Evolutionary conservation across 108 stramenopile genomes (phyloP).

Genomic region (Nannochloropsis salina): DNA sequence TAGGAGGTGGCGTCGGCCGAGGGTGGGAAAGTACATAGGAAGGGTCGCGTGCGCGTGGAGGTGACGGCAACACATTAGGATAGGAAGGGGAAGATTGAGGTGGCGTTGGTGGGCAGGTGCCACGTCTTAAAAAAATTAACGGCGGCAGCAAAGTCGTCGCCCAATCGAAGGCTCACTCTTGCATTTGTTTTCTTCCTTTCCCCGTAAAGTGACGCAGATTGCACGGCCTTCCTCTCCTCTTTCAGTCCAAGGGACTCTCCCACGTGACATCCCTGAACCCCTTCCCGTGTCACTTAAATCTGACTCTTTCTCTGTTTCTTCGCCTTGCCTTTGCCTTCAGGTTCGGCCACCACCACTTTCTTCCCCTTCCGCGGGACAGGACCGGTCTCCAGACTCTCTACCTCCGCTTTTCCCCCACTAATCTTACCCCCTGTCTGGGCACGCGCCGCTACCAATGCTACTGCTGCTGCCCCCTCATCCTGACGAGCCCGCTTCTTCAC

Average conservation of each 20-base stretch:
- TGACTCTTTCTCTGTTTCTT: not conserved
- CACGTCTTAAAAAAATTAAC: too few species aligned
- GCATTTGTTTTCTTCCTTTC: too few species aligned
- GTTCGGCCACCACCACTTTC: constrained; percentile 37
- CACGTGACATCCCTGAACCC: not conserved
- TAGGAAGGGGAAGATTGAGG: not conserved
- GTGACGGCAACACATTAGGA: not conserved
- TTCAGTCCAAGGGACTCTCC: too few species aligned
- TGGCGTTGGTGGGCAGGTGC: too few species aligned
- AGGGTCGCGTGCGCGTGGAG: not conserved
- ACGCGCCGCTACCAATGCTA: constrained; percentile 35
- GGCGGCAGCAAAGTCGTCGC: too few species aligned
- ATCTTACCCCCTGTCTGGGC: constrained; percentile 15
- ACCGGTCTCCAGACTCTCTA: constrained; percentile 55
- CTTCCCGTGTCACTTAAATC: not conserved
- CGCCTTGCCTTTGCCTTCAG: not conserved
- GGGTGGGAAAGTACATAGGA: not conserved
- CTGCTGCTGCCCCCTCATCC: constrained; percentile 24
- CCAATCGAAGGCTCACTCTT: too few species aligned
- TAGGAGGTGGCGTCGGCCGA: not conserved
- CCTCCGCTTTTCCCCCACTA: constrained; percentile 34
- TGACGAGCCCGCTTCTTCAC: too few species aligned
- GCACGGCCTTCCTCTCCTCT: too few species aligned
- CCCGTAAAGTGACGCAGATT: too few species aligned
- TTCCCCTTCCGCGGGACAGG: constrained; percentile 46